These are phyloP conservation scores for Trypanosoma mega DNA, from an alignment of 208 protist species.

Conservation along the genomic window DNA sequence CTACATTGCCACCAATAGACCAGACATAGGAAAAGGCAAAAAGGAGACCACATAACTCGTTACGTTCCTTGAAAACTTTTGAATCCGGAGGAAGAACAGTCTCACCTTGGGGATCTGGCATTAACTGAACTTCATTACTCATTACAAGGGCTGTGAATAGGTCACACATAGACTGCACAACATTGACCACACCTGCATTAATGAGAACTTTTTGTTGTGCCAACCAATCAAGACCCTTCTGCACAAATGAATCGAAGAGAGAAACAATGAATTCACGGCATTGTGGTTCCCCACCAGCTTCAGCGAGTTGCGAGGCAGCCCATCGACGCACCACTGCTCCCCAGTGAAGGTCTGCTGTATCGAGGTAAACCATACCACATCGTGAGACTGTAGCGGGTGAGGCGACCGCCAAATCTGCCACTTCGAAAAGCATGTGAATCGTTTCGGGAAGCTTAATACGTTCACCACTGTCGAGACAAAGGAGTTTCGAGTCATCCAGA, in stretches of 20 bases:
- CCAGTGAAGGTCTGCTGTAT: constrained; percentile 93
- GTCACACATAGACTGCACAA: constrained; percentile 92
- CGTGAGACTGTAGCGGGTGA: constrained; percentile 98
- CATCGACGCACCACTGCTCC: constrained; percentile 89
- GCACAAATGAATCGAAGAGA: constrained; percentile 89
- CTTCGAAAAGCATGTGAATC: constrained; percentile 97
- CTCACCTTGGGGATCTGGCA: constrained; percentile 60
- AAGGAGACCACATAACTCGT: constrained; percentile 86
- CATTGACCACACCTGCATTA: constrained; percentile 87
- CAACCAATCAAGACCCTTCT: constrained; percentile 89
- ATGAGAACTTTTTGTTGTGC: constrained; percentile 83
- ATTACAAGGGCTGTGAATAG: constrained; percentile 88
- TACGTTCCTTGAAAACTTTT: constrained; percentile 74
- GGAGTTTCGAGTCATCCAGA: constrained; percentile 97
- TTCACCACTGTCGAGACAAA: constrained; percentile 97
- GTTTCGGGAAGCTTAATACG: constrained; percentile 96
- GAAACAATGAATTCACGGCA: constrained; percentile 83
- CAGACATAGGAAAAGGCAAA: constrained; percentile 97
- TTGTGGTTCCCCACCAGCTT: constrained; percentile 47
- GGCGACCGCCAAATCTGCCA: constrained; percentile 95
- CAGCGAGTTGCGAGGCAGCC: constrained; percentile 74
- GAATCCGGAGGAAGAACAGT: constrained; percentile 59
- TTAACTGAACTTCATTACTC: constrained; percentile 71
- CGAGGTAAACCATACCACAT: constrained; percentile 98
- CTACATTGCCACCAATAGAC: constrained; percentile 95